These are phyloP conservation scores for Sergeia podlipaevii DNA, from an alignment of 208 protist species.

Conservation along the genomic window DNA sequence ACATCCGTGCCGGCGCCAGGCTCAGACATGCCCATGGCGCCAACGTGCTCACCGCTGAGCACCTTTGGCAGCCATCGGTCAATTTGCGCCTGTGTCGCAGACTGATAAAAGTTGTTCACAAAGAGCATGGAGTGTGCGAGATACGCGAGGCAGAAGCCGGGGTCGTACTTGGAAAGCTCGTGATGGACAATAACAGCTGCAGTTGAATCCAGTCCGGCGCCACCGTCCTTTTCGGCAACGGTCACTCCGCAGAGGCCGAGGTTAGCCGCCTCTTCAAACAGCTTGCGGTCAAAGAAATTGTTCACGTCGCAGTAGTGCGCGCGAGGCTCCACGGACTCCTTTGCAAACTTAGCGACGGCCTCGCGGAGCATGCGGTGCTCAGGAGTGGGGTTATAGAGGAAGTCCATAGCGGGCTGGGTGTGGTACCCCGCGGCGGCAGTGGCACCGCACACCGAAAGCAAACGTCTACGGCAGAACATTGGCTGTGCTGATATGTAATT, in stretches of 20 bases:
- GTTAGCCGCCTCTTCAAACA: conserved; percentile 94
- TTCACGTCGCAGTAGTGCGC: conserved; percentile 54
- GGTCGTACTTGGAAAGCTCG: conserved; percentile 76
- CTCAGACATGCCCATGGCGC: conserved; percentile 96
- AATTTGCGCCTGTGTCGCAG: conserved; percentile 89
- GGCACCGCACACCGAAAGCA: neutral
- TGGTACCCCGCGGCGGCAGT: neutral
- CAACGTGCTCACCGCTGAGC: conserved; percentile 93
- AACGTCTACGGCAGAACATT: neutral
- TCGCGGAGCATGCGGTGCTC: conserved; percentile 64
- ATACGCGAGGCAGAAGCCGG: conserved; percentile 79
- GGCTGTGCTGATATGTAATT: too few species aligned
- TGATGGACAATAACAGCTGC: conserved; percentile 75
- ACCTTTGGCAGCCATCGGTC: conserved; percentile 89
- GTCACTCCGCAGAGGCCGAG: conserved; percentile 95
- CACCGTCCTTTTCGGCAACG: conserved; percentile 87
- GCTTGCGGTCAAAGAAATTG: conserved; percentile 62
- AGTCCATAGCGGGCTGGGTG: too few species aligned
- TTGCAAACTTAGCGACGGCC: conserved; percentile 48
- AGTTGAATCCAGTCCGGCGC: conserved; percentile 81
- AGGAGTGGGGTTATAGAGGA: conserved; percentile 56
- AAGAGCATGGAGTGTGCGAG: conserved; percentile 79
- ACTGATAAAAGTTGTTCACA: conserved; percentile 78
- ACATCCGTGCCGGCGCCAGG: conserved; percentile 93
- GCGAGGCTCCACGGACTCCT: conserved; percentile 53